These are phyloP conservation scores for Colletotrichum costaricense DNA, from an alignment of 2,329 filamentous ascomycete genomes.

Conservation along the genomic window DNA sequence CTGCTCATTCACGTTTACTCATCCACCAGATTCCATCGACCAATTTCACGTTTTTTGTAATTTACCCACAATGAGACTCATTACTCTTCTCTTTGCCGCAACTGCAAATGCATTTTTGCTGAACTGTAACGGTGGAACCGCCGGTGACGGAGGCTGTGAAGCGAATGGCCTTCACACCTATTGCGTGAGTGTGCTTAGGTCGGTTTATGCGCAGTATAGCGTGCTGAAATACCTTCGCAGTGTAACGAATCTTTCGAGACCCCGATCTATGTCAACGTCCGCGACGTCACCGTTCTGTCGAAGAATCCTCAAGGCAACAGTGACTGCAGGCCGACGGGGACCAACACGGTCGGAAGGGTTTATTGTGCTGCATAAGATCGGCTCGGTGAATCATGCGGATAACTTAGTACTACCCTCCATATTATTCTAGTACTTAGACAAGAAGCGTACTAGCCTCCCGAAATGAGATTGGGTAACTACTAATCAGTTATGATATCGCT, in stretches of 20 bases:
- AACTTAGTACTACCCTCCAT: rapidly evolving
- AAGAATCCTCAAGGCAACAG: not conserved
- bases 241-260: not conserved
- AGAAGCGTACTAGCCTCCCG: too few relatives aligned
- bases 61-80: not conserved
- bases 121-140: not conserved
- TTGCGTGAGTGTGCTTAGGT: not conserved
- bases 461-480: too few relatives aligned
- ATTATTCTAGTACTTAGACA: too few relatives aligned
- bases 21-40: not conserved
- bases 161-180: not conserved
- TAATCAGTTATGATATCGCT: too few relatives aligned
- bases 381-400: not conserved
- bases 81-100: not conserved
- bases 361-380: not conserved
- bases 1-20: not conserved
- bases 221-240: not conserved
- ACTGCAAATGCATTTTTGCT: not conserved
- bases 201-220: not conserved
- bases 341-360: not conserved
- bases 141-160: not conserved
- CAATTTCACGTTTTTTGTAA: not conserved
- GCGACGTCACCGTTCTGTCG: not conserved
- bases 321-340: not conserved
- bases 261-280: not conserved